Conservation (phyloP, 225 moss, liverwort and hornwort genomes). For the Climacium dendroides region DNA sequence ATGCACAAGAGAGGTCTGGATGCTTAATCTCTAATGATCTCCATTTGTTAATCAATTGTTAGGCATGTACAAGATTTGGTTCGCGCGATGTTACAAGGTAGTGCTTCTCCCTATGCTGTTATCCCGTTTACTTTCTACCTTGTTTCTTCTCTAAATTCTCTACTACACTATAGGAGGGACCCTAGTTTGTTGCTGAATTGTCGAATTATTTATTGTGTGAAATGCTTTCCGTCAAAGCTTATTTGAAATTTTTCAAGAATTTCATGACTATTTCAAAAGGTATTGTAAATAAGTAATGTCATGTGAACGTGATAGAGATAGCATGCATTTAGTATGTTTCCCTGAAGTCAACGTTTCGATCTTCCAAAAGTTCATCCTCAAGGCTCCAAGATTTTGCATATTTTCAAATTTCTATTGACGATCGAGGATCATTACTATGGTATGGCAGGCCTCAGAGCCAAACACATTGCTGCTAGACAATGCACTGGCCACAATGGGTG, state of each 20-base stretch:
- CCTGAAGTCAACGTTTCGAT: neutral
- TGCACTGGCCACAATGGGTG: constrained; percentile 93
- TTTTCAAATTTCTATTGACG: neutral
- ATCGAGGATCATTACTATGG: neutral
- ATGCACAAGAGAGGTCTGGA: neutral
- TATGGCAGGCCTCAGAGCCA: constrained; percentile 61
- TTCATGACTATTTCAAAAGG: neutral
- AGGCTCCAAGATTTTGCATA: neutral
- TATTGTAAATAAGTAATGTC: no score
- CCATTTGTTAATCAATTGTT: neutral
- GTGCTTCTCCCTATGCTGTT: neutral
- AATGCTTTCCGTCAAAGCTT: neutral
- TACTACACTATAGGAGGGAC: neutral
- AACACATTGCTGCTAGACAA: constrained; percentile 90
- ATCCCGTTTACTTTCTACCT: neutral
- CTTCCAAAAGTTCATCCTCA: neutral
- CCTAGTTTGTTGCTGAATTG: neutral
- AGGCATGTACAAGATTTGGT: constrained; percentile 99
- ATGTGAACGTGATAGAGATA: neutral
- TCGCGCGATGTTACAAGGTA: constrained; percentile 97
- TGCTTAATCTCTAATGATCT: neutral
- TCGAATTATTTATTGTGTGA: neutral
- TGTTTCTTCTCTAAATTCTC: neutral
- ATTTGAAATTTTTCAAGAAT: neutral
- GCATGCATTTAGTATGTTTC: neutral